Evolutionary conservation across 768 basidiomycete species (phyloP), one percentile per base, ranked within the genome.

Genomic region (Amanita pseudoporphyria): DNA sequence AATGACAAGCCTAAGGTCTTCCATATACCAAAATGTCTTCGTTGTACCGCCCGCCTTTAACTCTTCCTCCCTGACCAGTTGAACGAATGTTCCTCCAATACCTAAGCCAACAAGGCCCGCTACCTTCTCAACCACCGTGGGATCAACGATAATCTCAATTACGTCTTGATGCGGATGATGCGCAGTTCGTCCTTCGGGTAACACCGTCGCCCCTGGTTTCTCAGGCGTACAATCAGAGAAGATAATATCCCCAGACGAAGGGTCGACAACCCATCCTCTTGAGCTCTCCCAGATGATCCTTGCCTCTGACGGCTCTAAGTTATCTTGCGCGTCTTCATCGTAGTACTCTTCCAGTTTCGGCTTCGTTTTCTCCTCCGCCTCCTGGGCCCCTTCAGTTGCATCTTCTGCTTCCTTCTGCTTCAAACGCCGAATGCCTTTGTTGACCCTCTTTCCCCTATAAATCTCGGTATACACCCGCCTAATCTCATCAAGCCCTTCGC

Each of bases 81-180:
- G 84, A 18, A 87, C 76, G 77, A 79, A 88, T 40, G 79, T 76
- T 16, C 76, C 83, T 3, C 72, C 74, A 12, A 87, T 54, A 0
- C 80, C 81, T 67, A 87, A 73, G 4, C 82, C 81, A 67, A 87
- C 73, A 5, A 81, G 81, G 5, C 70, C 64, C 4, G 60, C 56
- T 32, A 84, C 56, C 32, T 64, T 62, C 1, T 72, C 66, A 6
- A 75, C 59, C 0, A 70, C 56, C 6, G 63, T 62, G 5, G 74
- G 71, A 33, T 75, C 69, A 10, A 86, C 64, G 18, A 84, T 69
- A 9, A 86, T 66, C 13, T 69, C 72, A 58, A 89, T 82, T 31
- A 68, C 72, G 52, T 86, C 82, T 50, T 67, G 71, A 42, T 67
- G 64, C 4, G 77, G 77, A 53, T 81, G 66, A 56, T 82, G 78